phyloP scores from a whole-genome alignment of 2,329 filamentous ascomycete genomes.

The Cladophialophora psammophila region DNA sequence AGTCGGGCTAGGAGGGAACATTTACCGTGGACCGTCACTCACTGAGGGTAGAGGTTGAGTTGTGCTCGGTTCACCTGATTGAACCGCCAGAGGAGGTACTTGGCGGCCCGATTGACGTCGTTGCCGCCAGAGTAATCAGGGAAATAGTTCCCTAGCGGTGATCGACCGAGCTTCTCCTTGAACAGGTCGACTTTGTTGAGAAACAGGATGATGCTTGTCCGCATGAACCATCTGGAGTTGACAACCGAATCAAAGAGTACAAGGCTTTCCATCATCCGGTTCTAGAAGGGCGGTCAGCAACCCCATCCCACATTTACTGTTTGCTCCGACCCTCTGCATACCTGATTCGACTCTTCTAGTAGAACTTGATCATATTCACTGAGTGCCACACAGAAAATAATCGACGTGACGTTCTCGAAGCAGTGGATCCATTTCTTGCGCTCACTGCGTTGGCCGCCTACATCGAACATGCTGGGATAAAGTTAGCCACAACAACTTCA shows the following conservation, averaged over 20 bases:
- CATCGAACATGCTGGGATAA: slow-evolving; percentile 89
- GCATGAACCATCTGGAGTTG: slow-evolving; percentile 98
- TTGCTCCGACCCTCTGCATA: slow-evolving; percentile 53
- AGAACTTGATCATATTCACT: slow-evolving; percentile 99
- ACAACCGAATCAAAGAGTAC: slow-evolving; percentile 97
- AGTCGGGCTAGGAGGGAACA: slow-evolving; percentile 37
- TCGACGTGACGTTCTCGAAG: slow-evolving; percentile 99
- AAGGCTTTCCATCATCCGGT: slow-evolving; percentile 99
- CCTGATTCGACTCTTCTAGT: slow-evolving; percentile 95
- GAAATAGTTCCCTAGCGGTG: slow-evolving; percentile 92
- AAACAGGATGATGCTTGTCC: slow-evolving; percentile 97
- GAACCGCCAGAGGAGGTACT: slow-evolving; percentile 97
- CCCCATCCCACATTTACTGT: neutral
- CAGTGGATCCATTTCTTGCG: slow-evolving; percentile 99
- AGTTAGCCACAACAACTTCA: slow-evolving; percentile 36
- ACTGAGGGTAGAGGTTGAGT: slow-evolving; percentile 97
- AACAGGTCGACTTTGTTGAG: slow-evolving; percentile 99
- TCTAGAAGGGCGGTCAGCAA: slow-evolving; percentile 61
- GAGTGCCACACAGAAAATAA: slow-evolving; percentile 97
- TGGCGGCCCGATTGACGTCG: slow-evolving; percentile 96
- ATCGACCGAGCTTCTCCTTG: slow-evolving; percentile 89
- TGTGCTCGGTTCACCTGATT: slow-evolving; percentile 98
- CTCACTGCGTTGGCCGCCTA: slow-evolving; percentile 95
- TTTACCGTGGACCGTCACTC: slow-evolving; percentile 53
- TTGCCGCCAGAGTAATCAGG: slow-evolving; percentile 97